A percentile compares a stretch with the other conserved stretches of the same genome.
phyloP scores from a whole-genome alignment of 2,329 filamentous ascomycete genomes.

The Sporothrix variecibatus region DNA sequence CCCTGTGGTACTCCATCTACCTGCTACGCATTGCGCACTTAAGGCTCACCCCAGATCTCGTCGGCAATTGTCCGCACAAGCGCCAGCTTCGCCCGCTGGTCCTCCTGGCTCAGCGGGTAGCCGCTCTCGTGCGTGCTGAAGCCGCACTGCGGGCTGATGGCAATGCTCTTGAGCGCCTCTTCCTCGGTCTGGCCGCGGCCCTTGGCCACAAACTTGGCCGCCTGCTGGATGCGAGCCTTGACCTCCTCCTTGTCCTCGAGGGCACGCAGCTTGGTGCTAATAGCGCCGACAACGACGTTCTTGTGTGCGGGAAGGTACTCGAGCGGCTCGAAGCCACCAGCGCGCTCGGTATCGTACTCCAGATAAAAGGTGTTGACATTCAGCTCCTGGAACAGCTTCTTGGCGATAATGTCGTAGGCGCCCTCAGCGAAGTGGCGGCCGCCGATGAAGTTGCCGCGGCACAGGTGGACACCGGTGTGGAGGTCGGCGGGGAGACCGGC shows the following conservation, averaged over 20 bases:
- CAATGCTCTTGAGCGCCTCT: conserved; percentile 64
- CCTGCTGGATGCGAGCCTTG: conserved; percentile 55
- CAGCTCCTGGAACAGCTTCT: conserved; percentile 60
- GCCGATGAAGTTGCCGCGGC: conserved; percentile 62
- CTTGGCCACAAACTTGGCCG: conserved; percentile 66
- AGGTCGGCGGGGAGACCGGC: conserved; percentile 62
- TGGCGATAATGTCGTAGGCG: conserved; percentile 64
- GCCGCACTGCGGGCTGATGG: conserved; percentile 69
- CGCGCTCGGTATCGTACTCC: conserved; percentile 53
- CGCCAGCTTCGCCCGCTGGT: conserved; percentile 71
- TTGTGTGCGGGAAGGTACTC: conserved; percentile 60
- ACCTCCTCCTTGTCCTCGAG: conserved; percentile 52
- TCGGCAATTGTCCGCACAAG: conserved; percentile 67
- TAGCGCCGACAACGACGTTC: conserved; percentile 62
- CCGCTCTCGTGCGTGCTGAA: conserved; percentile 70
- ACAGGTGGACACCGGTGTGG: conserved; percentile 71
- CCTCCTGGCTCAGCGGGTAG: conserved; percentile 66
- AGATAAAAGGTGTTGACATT: conserved; percentile 58
- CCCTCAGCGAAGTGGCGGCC: conserved; percentile 65
- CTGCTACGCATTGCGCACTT: neutral
- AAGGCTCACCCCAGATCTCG: conserved; percentile 57
- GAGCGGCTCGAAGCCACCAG: conserved; percentile 64
- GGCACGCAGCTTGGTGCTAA: conserved; percentile 38
- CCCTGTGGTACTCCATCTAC: neutral
- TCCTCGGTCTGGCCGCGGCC: conserved; percentile 62